Percentiles rank a stretch among this genome's conserved stretches.
These are phyloP conservation scores for Niebla homalea DNA, from an alignment of 495 filamentous ascomycete species.

Conservation along the genomic window DNA sequence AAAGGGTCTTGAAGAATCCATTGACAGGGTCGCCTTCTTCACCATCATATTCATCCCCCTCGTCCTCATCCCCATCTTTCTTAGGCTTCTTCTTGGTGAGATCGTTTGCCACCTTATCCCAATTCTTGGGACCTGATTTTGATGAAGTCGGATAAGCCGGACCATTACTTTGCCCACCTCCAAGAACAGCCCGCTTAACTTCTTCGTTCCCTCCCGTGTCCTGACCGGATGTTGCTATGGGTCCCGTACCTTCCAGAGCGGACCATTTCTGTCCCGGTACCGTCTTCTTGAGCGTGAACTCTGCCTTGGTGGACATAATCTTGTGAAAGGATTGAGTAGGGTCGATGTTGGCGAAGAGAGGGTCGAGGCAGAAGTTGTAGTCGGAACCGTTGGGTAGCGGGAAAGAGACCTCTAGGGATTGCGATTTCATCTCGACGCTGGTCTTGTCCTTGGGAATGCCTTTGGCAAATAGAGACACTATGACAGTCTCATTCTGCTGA, in stretches of 20 bases:
- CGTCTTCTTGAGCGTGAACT: conserved; percentile 61
- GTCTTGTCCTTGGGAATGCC: conserved; percentile 53
- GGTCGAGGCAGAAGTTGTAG: conserved; percentile 56
- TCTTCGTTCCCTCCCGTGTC: conserved; percentile 16
- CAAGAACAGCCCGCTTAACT: conserved; percentile 9
- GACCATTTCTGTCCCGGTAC: conserved; percentile 62
- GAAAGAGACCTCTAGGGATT: conserved; percentile 53
- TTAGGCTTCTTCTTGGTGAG: conserved; percentile 36
- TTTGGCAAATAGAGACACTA: conserved; percentile 59
- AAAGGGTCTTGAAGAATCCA: conserved; percentile 84
- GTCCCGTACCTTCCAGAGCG: conserved; percentile 43
- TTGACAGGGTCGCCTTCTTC: conserved; percentile 63
- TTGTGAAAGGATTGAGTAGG: conserved; percentile 42
- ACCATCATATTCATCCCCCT: conserved; percentile 41
- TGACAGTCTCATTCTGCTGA: conserved; percentile 51
- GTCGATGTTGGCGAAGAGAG: conserved; percentile 56
- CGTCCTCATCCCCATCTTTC: conserved; percentile 17
- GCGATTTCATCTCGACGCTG: conserved; percentile 40
- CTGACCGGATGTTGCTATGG: conserved; percentile 20
- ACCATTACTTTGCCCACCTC: conserved; percentile 14
- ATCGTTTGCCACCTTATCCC: conserved; percentile 65
- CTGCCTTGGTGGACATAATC: conserved; percentile 71
- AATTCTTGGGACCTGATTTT: conserved; percentile 70
- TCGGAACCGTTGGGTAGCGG: conserved; percentile 42
- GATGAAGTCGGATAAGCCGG: conserved; percentile 86